phyloP scores from a whole-genome alignment of 169 alveolate genomes.

The Cryptosporidium ubiquitum region DNA sequence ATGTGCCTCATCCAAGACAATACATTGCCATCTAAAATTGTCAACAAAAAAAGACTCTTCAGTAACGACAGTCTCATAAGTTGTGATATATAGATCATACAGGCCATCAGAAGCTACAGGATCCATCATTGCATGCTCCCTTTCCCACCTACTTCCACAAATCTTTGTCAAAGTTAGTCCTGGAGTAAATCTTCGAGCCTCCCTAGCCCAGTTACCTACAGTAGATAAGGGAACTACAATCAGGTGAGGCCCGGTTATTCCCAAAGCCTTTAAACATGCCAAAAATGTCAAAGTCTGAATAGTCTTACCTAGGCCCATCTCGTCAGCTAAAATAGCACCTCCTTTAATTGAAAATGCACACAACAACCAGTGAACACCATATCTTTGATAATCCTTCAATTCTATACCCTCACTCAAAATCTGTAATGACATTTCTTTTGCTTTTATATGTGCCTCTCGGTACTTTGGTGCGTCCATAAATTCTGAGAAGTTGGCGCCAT shows the following conservation, averaged over 20 bases:
- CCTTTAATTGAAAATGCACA: constrained; percentile 86
- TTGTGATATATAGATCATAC: constrained; percentile 89
- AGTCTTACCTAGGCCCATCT: constrained; percentile 93
- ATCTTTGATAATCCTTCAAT: constrained; percentile 89
- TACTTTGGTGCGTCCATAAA: constrained; percentile 54
- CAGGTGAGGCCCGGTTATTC: constrained; percentile 91
- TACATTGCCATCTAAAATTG: constrained; percentile 93
- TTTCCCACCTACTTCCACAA: constrained; percentile 88
- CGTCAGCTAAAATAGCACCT: constrained; percentile 92
- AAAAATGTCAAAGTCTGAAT: constrained; percentile 90
- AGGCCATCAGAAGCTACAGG: constrained; percentile 82
- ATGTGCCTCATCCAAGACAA: constrained; percentile 98
- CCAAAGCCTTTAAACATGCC: constrained; percentile 81
- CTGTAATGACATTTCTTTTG: constrained; percentile 49
- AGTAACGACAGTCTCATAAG: constrained; percentile 92
- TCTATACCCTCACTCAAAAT: constrained; percentile 84
- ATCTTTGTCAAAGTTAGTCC: constrained; percentile 87
- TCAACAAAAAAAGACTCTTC: constrained; percentile 90
- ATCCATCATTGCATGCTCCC: constrained; percentile 88
- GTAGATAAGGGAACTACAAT: constrained; percentile 95
- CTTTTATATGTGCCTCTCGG: constrained; percentile 53
- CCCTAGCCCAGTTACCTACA: constrained; percentile 96
- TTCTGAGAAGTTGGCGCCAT: constrained; percentile 19
- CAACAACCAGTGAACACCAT: constrained; percentile 91
- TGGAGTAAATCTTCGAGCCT: constrained; percentile 89